A percentile compares a stretch with the other conserved stretches of the same genome.
Conservation (phyloP, 78 protist species). For the Monocercomonoides exilis region DNA sequence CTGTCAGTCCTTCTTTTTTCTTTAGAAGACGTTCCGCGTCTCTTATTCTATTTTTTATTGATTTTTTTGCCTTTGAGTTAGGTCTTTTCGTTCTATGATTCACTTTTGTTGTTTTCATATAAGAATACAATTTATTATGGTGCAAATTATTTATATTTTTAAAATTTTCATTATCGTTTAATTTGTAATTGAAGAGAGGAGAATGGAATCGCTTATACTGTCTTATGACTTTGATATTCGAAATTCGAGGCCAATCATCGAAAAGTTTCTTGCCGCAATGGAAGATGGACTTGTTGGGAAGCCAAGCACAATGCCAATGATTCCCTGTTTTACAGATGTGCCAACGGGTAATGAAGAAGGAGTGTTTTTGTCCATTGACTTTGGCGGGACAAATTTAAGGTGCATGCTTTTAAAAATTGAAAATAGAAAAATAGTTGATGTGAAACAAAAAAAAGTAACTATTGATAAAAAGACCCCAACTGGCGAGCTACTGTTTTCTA, state of each 20-base stretch:
- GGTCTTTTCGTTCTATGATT: too few relatives aligned
- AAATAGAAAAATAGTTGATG: not conserved
- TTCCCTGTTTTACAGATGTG: not conserved
- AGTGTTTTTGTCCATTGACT: not conserved
- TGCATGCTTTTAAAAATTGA: not conserved
- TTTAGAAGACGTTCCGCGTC: too few relatives aligned
- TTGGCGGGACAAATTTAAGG: slow-evolving; percentile 2
- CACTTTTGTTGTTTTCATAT: too few relatives aligned
- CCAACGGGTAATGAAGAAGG: not conserved
- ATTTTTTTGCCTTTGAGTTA: too few relatives aligned
- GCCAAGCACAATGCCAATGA: not conserved
- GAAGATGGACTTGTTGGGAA: not conserved
- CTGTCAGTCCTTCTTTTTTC: too few relatives aligned
- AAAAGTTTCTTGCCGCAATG: not conserved
- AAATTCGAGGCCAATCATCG: not conserved
- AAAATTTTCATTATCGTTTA: too few relatives aligned
- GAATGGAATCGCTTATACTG: not conserved
- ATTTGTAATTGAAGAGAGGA: too few relatives aligned
- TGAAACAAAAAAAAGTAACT: not conserved
- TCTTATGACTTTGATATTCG: not conserved
- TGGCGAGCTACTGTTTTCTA: not conserved
- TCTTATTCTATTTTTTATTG: too few relatives aligned
- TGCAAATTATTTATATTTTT: too few relatives aligned
- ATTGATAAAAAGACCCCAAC: not conserved
- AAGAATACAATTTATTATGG: too few relatives aligned